Evolutionary conservation across 225 moss, liverwort and hornwort species (phyloP).

Genomic region (Anthoceros angustus): DNA sequence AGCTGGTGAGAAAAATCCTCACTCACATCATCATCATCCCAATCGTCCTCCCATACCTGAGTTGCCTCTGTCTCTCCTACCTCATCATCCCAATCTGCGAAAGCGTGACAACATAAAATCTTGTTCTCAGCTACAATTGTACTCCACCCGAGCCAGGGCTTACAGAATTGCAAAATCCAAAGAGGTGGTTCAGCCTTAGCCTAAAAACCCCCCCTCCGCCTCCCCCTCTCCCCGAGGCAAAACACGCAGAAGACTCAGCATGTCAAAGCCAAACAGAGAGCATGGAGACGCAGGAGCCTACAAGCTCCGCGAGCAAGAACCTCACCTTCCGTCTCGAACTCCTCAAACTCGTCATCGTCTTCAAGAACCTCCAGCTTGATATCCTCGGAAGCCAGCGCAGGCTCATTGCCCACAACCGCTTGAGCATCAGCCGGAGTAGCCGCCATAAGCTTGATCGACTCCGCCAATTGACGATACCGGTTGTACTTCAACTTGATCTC

Average conservation of each 20-base stretch:
- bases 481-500: too few relatives aligned
- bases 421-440: neutral
- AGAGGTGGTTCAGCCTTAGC: too few relatives aligned
- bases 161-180: too few relatives aligned
- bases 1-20: slow-evolving; percentile 89
- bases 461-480: too few relatives aligned
- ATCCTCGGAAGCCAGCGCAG: neutral
- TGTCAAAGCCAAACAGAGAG: neutral
- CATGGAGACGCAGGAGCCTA: neutral
- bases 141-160: too few relatives aligned
- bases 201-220: too few relatives aligned
- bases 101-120: neutral
- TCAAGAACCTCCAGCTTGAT: neutral
- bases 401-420: neutral
- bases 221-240: too few relatives aligned
- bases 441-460: neutral
- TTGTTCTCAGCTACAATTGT: neutral
- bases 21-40: slow-evolving; percentile 92
- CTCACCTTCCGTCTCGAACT: slow-evolving; percentile 4
- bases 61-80: slow-evolving; percentile 52
- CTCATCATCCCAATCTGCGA: slow-evolving; percentile 54
- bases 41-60: slow-evolving; percentile 95
- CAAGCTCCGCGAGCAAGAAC: neutral
- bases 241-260: too few relatives aligned
- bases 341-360: slow-evolving; percentile 1